Percentiles rank a stretch among this genome's conserved stretches.
Conservation (phyloP, 129 eudicot species). For the Lactuca saligna region DNA sequence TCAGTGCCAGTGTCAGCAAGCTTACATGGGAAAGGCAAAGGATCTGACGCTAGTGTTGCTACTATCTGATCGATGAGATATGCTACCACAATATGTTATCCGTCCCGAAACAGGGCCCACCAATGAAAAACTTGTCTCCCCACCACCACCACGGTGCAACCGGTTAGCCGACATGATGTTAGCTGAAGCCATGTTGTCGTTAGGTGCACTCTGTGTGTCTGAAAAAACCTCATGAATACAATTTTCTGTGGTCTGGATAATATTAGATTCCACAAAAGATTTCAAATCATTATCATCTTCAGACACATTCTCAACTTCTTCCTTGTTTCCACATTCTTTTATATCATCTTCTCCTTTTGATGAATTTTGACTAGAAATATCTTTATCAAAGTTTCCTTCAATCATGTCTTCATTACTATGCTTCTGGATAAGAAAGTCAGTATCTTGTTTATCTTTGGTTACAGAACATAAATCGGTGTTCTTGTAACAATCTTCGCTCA, state of each 20-base stretch:
- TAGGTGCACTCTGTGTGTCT: conserved; percentile 23
- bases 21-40: conserved; percentile 91
- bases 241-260: conserved; percentile 17
- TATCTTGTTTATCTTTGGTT: conserved; percentile 1
- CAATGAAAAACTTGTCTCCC: conserved; percentile 66
- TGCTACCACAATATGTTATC: conserved; percentile 57
- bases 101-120: conserved; percentile 43
- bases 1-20: background rate
- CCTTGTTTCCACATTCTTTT: background rate
- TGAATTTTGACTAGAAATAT: conserved; percentile 1
- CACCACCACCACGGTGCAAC: conserved; percentile 40
- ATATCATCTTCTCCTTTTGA: conserved; percentile 8
- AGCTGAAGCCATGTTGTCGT: conserved; percentile 26
- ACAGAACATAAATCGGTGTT: conserved; percentile 7
- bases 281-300: conserved; percentile 23
- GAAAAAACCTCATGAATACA: conserved; percentile 13
- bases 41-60: conserved; percentile 83
- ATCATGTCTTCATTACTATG: conserved; percentile 1
- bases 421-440: background rate
- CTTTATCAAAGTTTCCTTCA: background rate
- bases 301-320: background rate
- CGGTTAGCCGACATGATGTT: conserved; percentile 7
- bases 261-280: conserved; percentile 27
- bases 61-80: conserved; percentile 81
- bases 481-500: conserved; percentile 21